Percentiles rank a stretch among this genome's conserved stretches.
phyloP scores from a whole-genome alignment of 2,329 filamentous ascomycete genomes.

The Tolypocladium sp. region DNA sequence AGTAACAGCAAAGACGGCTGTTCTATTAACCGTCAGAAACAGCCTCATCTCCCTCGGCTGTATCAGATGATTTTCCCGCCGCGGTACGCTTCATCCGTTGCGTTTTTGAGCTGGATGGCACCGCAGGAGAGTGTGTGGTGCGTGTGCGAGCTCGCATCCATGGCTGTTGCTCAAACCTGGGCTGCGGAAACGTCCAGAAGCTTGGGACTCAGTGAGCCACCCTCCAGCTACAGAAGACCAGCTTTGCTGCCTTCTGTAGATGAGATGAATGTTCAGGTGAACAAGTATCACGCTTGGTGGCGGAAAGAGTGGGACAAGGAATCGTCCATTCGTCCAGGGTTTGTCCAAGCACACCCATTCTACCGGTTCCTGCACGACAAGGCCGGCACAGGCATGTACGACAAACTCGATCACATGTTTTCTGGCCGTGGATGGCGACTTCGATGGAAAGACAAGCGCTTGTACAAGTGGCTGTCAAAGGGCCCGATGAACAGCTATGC shows the following conservation, averaged over 20 bases:
- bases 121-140: conserved; percentile 20
- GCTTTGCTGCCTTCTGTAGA: conserved; percentile 10
- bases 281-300: conserved; percentile 17
- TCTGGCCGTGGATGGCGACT: conserved; percentile 12
- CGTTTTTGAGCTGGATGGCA: conserved; percentile 26
- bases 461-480: conserved; percentile 13
- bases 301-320: conserved; percentile 12
- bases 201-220: background rate
- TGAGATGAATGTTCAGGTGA: conserved; percentile 15
- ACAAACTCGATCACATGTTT: conserved; percentile 14
- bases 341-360: conserved; percentile 11
- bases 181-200: background rate
- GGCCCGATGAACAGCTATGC: conserved; percentile 15
- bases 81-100: conserved; percentile 28
- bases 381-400: conserved; percentile 16
- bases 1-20: conserved; percentile 1
- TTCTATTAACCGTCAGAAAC: conserved; percentile 4
- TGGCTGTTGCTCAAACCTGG: conserved; percentile 32
- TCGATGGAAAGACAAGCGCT: conserved; percentile 13
- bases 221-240: conserved; percentile 8
- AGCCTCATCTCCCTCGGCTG: conserved; percentile 18
- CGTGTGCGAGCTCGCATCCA: conserved; percentile 28
- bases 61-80: conserved; percentile 34
- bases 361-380: conserved; percentile 15
- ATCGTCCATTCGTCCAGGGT: conserved; percentile 10